phyloP scores from a whole-genome alignment of 805 yeast species.

The Candida railenensis region DNA sequence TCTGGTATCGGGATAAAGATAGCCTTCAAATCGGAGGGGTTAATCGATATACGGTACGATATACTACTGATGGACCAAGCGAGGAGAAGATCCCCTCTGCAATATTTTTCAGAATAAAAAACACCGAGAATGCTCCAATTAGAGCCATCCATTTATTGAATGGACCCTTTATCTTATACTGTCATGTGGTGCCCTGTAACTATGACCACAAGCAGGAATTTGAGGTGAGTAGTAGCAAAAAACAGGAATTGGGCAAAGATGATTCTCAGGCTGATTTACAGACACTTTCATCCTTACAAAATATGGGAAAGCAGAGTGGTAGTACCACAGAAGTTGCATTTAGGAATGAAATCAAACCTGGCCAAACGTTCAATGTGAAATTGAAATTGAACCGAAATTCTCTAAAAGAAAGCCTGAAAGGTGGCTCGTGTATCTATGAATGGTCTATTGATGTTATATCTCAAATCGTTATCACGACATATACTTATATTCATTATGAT shows the following conservation, averaged over 20 bases:
- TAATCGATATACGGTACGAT: conserved; percentile 30
- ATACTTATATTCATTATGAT: conserved; percentile 30
- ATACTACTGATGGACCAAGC: conserved; percentile 11
- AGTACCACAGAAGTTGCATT: conserved; percentile 30
- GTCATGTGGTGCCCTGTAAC: conserved; percentile 41
- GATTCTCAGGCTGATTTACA: too few relatives aligned
- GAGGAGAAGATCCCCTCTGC: background rate
- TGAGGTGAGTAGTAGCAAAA: background rate
- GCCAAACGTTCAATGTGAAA: conserved; percentile 60
- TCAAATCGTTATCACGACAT: conserved; percentile 37
- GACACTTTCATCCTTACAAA: background rate
- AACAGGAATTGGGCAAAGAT: background rate
- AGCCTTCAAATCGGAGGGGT: conserved; percentile 39
- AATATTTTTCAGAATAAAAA: conserved; percentile 37
- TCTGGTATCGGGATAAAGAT: conserved; percentile 39
- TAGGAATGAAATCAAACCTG: conserved; percentile 58
- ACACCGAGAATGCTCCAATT: conserved; percentile 34
- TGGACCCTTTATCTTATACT: conserved; percentile 45
- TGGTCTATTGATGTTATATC: conserved; percentile 43
- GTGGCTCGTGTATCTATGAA: conserved; percentile 17
- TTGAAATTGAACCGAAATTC: conserved; percentile 51
- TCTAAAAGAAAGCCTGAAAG: conserved; percentile 10
- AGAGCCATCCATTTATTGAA: conserved; percentile 41
- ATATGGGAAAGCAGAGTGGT: background rate
- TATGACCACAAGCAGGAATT: conserved; percentile 26